Percentiles rank a stretch among this genome's conserved stretches.
These are phyloP conservation scores for Globisporangium carolinianum DNA, from an alignment of 352 stramenopile species.

Conservation along the genomic window DNA sequence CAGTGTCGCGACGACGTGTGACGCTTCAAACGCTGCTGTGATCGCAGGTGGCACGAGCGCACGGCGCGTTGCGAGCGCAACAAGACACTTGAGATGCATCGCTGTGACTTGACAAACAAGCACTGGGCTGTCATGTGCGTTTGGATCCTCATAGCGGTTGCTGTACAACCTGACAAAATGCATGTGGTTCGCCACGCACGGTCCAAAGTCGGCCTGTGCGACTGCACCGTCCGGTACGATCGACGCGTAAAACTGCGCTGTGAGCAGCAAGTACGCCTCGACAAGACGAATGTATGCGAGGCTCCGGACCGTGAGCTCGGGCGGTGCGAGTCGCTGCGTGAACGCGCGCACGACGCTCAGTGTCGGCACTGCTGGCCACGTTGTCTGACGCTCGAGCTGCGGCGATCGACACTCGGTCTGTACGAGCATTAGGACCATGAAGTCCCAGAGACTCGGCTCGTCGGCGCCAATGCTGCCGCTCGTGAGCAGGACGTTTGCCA, in stretches of 20 bases:
- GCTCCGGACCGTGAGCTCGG: background rate
- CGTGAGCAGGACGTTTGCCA: constrained; percentile 33
- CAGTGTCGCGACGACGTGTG: constrained; percentile 16
- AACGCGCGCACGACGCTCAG: constrained; percentile 3
- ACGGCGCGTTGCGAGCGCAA: constrained; percentile 29
- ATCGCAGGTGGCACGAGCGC: constrained; percentile 16
- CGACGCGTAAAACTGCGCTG: constrained; percentile 23
- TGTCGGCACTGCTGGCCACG: background rate
- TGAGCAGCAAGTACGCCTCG: constrained; percentile 22
- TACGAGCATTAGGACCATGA: constrained; percentile 23
- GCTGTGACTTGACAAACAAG: constrained; percentile 17
- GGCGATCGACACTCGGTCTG: too few relatives aligned
- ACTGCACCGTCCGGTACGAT: constrained; percentile 10
- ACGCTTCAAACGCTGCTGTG: constrained; percentile 19
- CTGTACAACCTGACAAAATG: constrained; percentile 19
- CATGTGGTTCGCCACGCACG: constrained; percentile 26
- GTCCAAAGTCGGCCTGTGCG: constrained; percentile 15
- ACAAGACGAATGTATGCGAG: constrained; percentile 14
- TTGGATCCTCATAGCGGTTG: constrained; percentile 11
- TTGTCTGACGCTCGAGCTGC: constrained; percentile 1
- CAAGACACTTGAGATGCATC: constrained; percentile 29
- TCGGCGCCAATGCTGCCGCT: constrained; percentile 21
- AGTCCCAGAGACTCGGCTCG: constrained; percentile 32
- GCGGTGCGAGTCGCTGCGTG: background rate
- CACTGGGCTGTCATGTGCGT: constrained; percentile 11